A percentile compares a stretch with the other conserved stretches of the same genome.
Evolutionary conservation across 192 early-diverging fungal genomes (phyloP).

Genomic region (Dissophora ornata): DNA sequence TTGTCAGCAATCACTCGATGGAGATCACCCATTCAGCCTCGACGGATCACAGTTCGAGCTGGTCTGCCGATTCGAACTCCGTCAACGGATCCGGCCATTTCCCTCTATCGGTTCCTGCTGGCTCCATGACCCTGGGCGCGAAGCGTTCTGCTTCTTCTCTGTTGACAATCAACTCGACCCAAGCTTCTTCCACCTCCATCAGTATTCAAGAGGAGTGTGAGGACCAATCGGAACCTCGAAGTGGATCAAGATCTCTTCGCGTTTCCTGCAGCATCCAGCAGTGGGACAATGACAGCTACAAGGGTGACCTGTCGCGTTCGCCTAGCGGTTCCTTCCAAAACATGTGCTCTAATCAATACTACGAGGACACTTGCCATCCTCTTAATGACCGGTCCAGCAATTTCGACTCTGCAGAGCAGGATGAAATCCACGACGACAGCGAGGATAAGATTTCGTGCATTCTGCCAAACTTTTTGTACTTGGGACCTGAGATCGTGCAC

Average conservation of each 20-base stretch:
- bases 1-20: conserved; percentile 37
- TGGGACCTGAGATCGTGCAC: conserved; percentile 77
- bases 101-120: background rate
- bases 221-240: background rate
- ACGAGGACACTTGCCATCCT: background rate
- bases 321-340: conserved; percentile 1
- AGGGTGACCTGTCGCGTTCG: background rate
- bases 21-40: conserved; percentile 44
- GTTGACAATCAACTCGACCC: conserved; percentile 21
- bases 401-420: background rate
- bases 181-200: conserved; percentile 5
- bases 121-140: conserved; percentile 9
- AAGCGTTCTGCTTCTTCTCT: conserved; percentile 36
- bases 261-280: background rate
- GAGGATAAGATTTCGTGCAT: conserved; percentile 67
- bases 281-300: background rate
- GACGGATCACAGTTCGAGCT: conserved; percentile 23
- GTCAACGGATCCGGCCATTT: conserved; percentile 28
- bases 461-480: conserved; percentile 67
- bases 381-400: conserved; percentile 1
- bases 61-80: conserved; percentile 25
- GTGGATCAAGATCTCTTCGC: background rate
- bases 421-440: conserved; percentile 14
- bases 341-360: background rate
- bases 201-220: conserved; percentile 35